Evolutionary conservation across 345 rosid genomes (phyloP).

Genomic region (Sisymbrium altissimum): DNA sequence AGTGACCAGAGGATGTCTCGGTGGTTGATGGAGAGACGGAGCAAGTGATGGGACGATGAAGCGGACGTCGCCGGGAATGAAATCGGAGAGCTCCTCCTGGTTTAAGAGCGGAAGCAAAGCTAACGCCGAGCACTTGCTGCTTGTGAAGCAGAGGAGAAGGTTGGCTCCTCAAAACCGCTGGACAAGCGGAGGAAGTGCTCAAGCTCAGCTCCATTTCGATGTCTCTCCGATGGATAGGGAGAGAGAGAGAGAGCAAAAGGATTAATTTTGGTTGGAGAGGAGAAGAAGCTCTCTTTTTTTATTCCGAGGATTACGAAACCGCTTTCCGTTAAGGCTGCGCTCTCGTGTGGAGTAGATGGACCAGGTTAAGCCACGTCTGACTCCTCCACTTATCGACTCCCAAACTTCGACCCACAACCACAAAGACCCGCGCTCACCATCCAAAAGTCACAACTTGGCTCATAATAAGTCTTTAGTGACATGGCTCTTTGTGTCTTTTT

Average conservation of each 20-base stretch:
- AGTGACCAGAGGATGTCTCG: conserved; percentile 54
- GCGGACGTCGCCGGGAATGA: conserved; percentile 31
- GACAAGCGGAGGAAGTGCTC: conserved; percentile 38
- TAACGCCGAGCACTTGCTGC: conserved; percentile 42
- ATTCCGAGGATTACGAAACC: conserved; percentile 12
- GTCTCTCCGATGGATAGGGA: conserved; percentile 18
- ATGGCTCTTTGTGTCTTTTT: neutral
- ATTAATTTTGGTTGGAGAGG: conserved; percentile 42
- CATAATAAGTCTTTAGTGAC: neutral
- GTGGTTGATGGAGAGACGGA: conserved; percentile 57
- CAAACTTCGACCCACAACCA: neutral
- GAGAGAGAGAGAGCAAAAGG: conserved; percentile 9
- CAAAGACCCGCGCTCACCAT: neutral
- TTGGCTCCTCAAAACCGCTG: conserved; percentile 31
- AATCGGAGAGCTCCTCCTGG: conserved; percentile 40
- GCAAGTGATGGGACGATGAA: conserved; percentile 49
- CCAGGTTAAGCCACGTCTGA: conserved; percentile 40
- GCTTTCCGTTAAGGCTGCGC: neutral
- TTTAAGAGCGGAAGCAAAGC: conserved; percentile 40
- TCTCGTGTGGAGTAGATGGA: conserved; percentile 26
- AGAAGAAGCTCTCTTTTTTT: conserved; percentile 32
- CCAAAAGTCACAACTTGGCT: neutral
- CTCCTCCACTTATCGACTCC: conserved; percentile 19
- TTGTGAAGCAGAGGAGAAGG: conserved; percentile 35
- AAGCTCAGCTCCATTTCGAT: conserved; percentile 53